phyloP scores from a whole-genome alignment of 116 monocot species.

The Thalassia testudinum region DNA sequence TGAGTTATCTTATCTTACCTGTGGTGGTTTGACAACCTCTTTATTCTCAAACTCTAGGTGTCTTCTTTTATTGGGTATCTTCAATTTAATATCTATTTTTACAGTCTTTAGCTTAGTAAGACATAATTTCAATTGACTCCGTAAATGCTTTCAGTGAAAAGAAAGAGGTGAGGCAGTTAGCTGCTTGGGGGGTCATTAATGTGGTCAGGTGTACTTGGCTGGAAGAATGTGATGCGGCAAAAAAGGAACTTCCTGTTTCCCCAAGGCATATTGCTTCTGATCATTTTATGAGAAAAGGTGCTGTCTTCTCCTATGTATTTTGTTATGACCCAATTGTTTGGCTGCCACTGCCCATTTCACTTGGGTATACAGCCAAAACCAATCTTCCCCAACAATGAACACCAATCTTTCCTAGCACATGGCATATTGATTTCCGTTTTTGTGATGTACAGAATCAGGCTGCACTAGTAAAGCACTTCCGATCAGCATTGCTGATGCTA shows the following conservation, averaged over 20 bases:
- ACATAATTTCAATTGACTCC: too few species aligned
- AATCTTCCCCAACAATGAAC: too few species aligned
- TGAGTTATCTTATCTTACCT: slow-evolving; percentile 27
- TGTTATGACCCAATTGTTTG: too few species aligned
- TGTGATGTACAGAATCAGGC: slow-evolving; percentile 13
- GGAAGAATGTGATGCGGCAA: slow-evolving; percentile 75
- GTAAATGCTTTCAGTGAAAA: slow-evolving; percentile 85
- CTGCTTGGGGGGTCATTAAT: slow-evolving; percentile 70
- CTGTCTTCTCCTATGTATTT: too few species aligned
- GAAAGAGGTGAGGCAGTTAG: slow-evolving; percentile 71
- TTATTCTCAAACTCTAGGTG: too few species aligned
- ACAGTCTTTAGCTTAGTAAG: too few species aligned
- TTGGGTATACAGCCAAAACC: too few species aligned
- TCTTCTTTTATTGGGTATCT: too few species aligned
- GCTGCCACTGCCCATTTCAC: not conserved
- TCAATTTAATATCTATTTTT: too few species aligned
- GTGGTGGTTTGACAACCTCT: not conserved
- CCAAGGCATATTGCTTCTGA: slow-evolving; percentile 42
- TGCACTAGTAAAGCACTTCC: slow-evolving; percentile 13
- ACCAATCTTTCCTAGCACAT: not conserved
- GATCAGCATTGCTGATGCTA: slow-evolving; percentile 11
- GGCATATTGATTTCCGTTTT: slow-evolving; percentile 4
- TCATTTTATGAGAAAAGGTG: too few species aligned
- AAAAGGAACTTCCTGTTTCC: slow-evolving; percentile 70
- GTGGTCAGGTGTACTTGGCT: slow-evolving; percentile 71